Conservation (phyloP, 257 asterid genomes). For the Thymus quinquecostatus region DNA sequence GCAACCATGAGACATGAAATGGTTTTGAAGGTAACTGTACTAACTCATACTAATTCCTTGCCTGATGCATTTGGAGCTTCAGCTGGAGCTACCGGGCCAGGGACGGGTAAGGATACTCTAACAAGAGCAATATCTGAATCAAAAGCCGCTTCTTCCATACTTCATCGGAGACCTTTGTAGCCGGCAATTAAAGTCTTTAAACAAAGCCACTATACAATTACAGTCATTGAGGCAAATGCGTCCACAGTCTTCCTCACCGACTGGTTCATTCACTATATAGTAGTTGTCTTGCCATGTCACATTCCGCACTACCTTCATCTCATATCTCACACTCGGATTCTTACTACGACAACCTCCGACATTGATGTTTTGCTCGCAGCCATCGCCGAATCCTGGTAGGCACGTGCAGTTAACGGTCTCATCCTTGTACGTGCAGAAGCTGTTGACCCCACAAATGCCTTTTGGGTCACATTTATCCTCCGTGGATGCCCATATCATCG, state of each 20-base stretch:
- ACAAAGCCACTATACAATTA: not conserved
- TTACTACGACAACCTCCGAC: not conserved
- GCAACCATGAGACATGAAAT: not conserved
- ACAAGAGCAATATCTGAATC: not conserved
- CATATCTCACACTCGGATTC: not conserved
- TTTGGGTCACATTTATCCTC: not conserved
- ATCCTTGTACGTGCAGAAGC: not conserved
- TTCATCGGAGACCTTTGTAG: not conserved
- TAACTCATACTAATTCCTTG: too few relatives aligned
- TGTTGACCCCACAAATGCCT: not conserved
- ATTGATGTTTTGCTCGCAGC: not conserved
- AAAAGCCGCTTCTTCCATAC: not conserved
- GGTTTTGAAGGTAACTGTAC: too few relatives aligned
- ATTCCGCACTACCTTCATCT: not conserved
- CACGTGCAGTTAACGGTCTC: not conserved
- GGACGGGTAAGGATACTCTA: not conserved
- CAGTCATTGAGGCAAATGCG: not conserved
- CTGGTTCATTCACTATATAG: not conserved
- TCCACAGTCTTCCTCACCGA: not conserved
- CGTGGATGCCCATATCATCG: not conserved
- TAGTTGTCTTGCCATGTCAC: not conserved
- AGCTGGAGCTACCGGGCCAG: not conserved
- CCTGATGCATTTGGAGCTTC: not conserved
- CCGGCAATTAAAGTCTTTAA: not conserved
- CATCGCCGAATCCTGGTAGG: not conserved